These are phyloP conservation scores for Lentinus polychrous DNA, from an alignment of 1,284 basidiomycete genomes.

Conservation along the genomic window DNA sequence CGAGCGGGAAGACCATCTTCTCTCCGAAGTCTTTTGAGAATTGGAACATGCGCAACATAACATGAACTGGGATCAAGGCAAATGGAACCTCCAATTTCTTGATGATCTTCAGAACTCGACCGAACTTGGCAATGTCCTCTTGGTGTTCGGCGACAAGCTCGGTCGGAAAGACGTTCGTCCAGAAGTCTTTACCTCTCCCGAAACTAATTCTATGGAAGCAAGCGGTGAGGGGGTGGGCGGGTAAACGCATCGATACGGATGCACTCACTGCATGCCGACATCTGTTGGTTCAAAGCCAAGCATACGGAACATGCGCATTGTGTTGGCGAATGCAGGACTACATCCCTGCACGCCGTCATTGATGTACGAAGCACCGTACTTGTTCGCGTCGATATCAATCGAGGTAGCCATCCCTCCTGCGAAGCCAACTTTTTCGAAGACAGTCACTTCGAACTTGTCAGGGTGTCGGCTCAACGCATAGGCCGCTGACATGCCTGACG, in stretches of 20 bases:
- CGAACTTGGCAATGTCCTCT: constrained; percentile 53
- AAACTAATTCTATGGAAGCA: constrained; percentile 42
- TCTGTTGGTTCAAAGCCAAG: constrained; percentile 44
- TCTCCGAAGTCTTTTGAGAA: constrained; percentile 55
- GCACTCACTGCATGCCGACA: constrained; percentile 47
- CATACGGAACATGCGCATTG: constrained; percentile 49
- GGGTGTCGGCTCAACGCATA: constrained; percentile 48
- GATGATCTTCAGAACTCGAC: constrained; percentile 45
- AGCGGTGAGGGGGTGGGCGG: not conserved
- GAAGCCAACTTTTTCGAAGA: constrained; percentile 46
- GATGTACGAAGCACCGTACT: constrained; percentile 48
- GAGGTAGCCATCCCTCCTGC: constrained; percentile 59
- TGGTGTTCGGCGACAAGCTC: constrained; percentile 41
- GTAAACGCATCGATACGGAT: not conserved
- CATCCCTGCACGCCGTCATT: constrained; percentile 54
- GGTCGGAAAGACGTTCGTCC: constrained; percentile 62
- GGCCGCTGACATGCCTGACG: constrained; percentile 49
- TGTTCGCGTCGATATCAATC: constrained; percentile 39
- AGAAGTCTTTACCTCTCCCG: constrained; percentile 55
- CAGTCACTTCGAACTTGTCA: constrained; percentile 46
- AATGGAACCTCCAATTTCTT: constrained; percentile 48
- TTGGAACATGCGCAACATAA: constrained; percentile 49
- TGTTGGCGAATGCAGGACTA: constrained; percentile 54
- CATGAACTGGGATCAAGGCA: constrained; percentile 52
- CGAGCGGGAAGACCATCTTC: constrained; percentile 49